Conservation (phyloP, 352 stramenopile genomes). For the Pythium graminicola region DNA sequence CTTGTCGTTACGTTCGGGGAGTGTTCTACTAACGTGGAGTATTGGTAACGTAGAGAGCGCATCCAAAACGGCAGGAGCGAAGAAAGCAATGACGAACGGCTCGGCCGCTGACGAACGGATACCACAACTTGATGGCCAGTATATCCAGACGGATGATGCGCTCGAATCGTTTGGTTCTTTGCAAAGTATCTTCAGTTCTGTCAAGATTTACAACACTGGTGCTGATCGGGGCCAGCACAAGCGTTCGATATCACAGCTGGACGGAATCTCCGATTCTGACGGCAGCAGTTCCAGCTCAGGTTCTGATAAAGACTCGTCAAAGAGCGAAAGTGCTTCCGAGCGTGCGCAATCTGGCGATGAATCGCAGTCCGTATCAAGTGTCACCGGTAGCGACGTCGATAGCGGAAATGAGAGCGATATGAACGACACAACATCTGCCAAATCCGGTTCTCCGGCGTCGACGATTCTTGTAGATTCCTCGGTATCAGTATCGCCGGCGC, state of each 20-base stretch:
- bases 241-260: conserved; percentile 29
- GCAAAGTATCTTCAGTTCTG: conserved; percentile 9
- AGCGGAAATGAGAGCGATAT: conserved; percentile 55
- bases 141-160: not conserved
- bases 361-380: conserved; percentile 28
- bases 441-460: not conserved
- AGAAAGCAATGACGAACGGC: not conserved
- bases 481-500: conserved; percentile 1
- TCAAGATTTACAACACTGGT: not conserved
- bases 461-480: not conserved
- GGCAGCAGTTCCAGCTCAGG: conserved; percentile 41
- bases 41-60: not conserved
- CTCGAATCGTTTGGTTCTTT: not conserved
- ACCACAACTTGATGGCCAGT: conserved; percentile 13
- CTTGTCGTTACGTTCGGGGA: too few species aligned
- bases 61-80: conserved; percentile 3
- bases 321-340: conserved; percentile 32
- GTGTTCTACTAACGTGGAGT: not conserved
- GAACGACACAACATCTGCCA: not conserved
- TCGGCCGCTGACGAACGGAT: not conserved
- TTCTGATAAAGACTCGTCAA: conserved; percentile 37
- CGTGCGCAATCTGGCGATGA: conserved; percentile 27
- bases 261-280: conserved; percentile 55
- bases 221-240: not conserved
- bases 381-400: conserved; percentile 40